Evolutionary conservation across 2,329 filamentous ascomycete species (phyloP), one percentile per base, ranked within the genome.

Genomic region (Madurella fahalii): DNA sequence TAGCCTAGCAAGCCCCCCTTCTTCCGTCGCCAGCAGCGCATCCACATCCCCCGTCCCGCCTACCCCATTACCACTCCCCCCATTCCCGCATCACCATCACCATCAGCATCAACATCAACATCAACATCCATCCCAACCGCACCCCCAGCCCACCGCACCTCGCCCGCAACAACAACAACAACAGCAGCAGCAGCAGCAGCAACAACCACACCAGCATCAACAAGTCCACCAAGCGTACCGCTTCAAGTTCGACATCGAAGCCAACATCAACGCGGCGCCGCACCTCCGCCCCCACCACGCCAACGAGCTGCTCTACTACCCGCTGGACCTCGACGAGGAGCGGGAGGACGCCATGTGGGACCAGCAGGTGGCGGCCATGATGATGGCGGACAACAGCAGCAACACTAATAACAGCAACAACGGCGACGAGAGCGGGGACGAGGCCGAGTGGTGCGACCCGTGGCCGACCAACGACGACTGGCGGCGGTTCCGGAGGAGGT

Each of bases 191-290:
- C 40, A 48, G 37, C 48, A 37, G 4, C 46, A 42, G 5, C 59
- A 20, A 9, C 57, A 55, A 31, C 34, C 4, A 37, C 34, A 37
- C 4, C 32, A 31, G 9, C 45, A 47, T 8, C 55, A 53, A 30
- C 57, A 53, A 39, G 66, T 76, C 13, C 74, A 73, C 63, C 72
- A 76, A 55, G 70, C 72, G 2, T 76, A 76, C 61, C 71, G 74
- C 53, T 76, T 72, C 67, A 74, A 74, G 59, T 76, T 75, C 58
- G 74, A 77, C 63, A 71, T 76, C 50, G 74, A 76, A 53, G 69
- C 70, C 55, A 74, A 74, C 63, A 71, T 76, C 62, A 75, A 75
- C 63, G 67, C 72, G 54, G 71, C 70, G 51, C 68, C 72, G 4
- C 34, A 37, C 34, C 34, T 37, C 34, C 69, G 72, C 12, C 69